Conservation (phyloP, 2,329 filamentous ascomycete species). For the Pseudocercospora pini-densiflorae region DNA sequence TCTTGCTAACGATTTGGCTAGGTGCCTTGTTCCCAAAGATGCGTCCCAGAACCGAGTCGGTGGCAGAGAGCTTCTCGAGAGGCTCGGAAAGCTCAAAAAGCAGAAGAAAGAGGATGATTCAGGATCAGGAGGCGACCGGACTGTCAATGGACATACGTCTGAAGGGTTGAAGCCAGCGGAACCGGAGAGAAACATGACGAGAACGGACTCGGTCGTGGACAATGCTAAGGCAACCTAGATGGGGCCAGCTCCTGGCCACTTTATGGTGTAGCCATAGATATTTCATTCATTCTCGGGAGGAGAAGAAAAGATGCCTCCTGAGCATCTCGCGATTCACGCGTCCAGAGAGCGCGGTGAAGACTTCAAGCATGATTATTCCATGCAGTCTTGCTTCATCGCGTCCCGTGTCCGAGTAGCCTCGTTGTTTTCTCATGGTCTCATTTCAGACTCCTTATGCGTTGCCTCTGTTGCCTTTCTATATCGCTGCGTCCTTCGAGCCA, state of each 20-base stretch:
- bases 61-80: constrained; percentile 6
- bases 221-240: not conserved
- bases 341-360: too few species aligned
- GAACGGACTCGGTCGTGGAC: not conserved
- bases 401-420: too few species aligned
- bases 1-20: not conserved
- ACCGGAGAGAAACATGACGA: not conserved
- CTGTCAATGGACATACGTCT: not conserved
- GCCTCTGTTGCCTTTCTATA: too few species aligned
- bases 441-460: too few species aligned
- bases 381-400: too few species aligned
- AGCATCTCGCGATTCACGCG: too few species aligned
- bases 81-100: constrained; percentile 3
- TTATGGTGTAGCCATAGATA: not conserved
- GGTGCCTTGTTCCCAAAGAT: constrained; percentile 3
- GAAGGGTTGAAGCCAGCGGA: not conserved
- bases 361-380: too few species aligned
- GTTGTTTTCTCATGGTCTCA: too few species aligned
- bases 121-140: not conserved
- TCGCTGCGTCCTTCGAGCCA: too few species aligned
- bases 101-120: not conserved
- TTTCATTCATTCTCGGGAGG: not conserved
- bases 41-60: not conserved
- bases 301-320: not conserved
- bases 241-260: not conserved